Base-by-base conservation (phyloP, 225 moss, liverwort and hornwort genomes). In the Rhytidiadelphus loreus region DNA sequence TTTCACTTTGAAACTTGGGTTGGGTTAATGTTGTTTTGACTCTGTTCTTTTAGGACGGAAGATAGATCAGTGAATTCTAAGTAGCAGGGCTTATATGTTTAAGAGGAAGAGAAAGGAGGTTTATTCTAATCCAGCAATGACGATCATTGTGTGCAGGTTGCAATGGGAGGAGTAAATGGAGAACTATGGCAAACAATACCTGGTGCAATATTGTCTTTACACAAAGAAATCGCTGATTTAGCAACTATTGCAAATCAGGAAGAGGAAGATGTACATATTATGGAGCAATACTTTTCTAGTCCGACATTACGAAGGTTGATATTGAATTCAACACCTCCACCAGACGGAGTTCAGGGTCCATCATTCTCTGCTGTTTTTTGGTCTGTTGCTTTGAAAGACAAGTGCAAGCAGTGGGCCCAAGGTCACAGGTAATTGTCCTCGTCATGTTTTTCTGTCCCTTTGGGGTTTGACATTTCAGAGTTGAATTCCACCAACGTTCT, bases 241-340 rank as follows among this genome's bases (percentile, higher is more conserved):
- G 94, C 94, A 78, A 90, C 91, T 85, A 90, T 89, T 81, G 81
- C 63, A 63, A 88, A 87, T 81, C 89, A 92, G 74, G 88, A 88
- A 74, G 89, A 86, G 82, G 86, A 92, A 86, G 91, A 90, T 87
- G 94, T 95, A 87, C 97, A 98, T 86, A 93, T 98, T 33, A 92
- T 98, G 92, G 95, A 95, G 88, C 96, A 97, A 66, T 97, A 97
- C 81, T 93, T 95, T 89, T 92, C 98, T 48, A 98, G 98, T 88
- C 97, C 97, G n/a, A 96, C 97, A 62, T 88, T 98, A 61, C 93
- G 97, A 33, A 92, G 98, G 87, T 88, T 97, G 91, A 95, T 97
- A 62, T 75, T 98, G 69, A 93, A 95, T 69, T 95, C 97, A 57
- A 88, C 90, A 83, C 86, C 92, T 43, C 91, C 95, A 80, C 95